Conservation (phyloP, 345 rosid genomes). For the Euclidium syriacum region DNA sequence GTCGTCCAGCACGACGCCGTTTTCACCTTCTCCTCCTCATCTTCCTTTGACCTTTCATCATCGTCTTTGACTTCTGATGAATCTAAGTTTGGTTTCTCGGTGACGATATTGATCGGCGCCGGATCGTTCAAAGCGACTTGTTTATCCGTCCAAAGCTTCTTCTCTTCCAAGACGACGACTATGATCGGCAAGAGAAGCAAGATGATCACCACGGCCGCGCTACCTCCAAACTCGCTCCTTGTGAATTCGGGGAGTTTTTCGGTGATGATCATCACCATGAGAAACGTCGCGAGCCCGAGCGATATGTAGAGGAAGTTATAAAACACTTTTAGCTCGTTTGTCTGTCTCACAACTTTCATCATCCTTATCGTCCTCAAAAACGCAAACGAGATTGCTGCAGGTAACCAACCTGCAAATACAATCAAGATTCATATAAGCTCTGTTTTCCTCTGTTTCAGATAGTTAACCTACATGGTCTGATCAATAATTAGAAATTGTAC, state of each 20-base stretch:
- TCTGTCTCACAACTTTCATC: constrained; percentile 31
- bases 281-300: constrained; percentile 43
- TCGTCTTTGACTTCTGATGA: neutral
- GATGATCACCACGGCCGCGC: constrained; percentile 34
- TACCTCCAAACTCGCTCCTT: constrained; percentile 29
- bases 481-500: neutral
- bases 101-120: constrained; percentile 25
- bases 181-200: constrained; percentile 39
- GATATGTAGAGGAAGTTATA: constrained; percentile 41
- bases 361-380: constrained; percentile 40
- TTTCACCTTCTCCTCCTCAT: constrained; percentile 9
- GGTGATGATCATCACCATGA: constrained; percentile 37
- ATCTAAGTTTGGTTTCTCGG: constrained; percentile 16
- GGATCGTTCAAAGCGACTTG: constrained; percentile 23
- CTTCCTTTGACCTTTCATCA: neutral
- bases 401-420: constrained; percentile 38
- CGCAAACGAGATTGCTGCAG: constrained; percentile 37
- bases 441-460: constrained; percentile 12
- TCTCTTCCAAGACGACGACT: constrained; percentile 40
- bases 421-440: neutral
- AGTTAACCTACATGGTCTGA: neutral
- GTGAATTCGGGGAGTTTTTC: constrained; percentile 39
- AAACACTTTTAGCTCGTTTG: constrained; percentile 40
- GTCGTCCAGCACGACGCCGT: constrained; percentile 31
- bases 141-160: constrained; percentile 28